Conservation (phyloP, 805 yeast genomes). For the Cyberlindnera lachancei region DNA sequence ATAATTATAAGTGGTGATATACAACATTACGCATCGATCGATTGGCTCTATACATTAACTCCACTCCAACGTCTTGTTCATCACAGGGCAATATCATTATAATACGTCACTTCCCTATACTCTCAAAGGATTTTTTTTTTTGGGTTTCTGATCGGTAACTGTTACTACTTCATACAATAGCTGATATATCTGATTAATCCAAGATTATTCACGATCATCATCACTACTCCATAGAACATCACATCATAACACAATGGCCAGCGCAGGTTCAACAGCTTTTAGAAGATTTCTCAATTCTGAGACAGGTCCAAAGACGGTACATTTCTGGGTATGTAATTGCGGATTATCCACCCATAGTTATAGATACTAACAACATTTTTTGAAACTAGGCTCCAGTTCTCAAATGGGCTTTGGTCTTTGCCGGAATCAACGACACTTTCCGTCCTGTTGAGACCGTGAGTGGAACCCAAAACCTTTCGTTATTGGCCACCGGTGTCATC, state of each 20-base stretch:
- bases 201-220: no score
- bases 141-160: no score
- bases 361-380: slow-evolving; percentile 26
- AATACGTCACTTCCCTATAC: no score
- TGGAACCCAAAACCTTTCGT: slow-evolving; percentile 69
- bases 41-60: no score
- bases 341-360: neutral
- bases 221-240: no score
- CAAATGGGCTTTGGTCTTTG: slow-evolving; percentile 80
- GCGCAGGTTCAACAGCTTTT: slow-evolving; percentile 42
- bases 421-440: slow-evolving; percentile 78
- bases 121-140: no score
- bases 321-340: slow-evolving; percentile 77
- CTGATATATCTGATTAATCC: no score
- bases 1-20: no score
- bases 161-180: no score
- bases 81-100: no score
- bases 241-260: slow-evolving; percentile 6
- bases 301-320: slow-evolving; percentile 96
- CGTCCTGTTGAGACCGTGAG: slow-evolving; percentile 91
- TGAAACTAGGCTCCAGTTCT: slow-evolving; percentile 16
- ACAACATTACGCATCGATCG: no score
- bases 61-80: no score
- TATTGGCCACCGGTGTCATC: slow-evolving; percentile 84
- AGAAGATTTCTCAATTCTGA: slow-evolving; percentile 70